phyloP scores from a whole-genome alignment of 1,139 yeast genomes.

The Petasospora rhodanensis region DNA sequence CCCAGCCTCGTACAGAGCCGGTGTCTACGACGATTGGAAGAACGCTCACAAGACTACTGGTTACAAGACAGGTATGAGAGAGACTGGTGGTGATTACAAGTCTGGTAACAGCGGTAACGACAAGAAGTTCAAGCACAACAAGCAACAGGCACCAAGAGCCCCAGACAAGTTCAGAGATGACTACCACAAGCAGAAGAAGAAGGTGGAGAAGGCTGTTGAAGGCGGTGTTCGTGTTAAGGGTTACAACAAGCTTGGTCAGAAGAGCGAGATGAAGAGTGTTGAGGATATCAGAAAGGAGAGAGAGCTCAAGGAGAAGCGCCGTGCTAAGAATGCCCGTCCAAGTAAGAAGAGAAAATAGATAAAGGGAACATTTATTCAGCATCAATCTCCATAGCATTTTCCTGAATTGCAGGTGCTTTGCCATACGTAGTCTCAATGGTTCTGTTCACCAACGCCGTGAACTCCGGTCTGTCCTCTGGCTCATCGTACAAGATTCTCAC shows the following conservation, averaged over 20 bases:
- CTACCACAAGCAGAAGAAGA: constrained; percentile 75
- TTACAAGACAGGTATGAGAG: constrained; percentile 52
- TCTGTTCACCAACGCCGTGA: constrained; percentile 12
- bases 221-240: constrained; percentile 77
- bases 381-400: no score
- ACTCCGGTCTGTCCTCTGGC: constrained; percentile 17
- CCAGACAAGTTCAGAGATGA: constrained; percentile 92
- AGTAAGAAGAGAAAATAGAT: constrained; percentile 36
- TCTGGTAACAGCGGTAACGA: constrained; percentile 17
- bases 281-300: constrained; percentile 81
- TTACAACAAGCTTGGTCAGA: constrained; percentile 41
- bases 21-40: constrained; percentile 90
- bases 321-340: constrained; percentile 90
- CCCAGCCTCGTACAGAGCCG: constrained; percentile 90
- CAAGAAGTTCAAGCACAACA: constrained; percentile 68
- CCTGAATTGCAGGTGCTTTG: constrained; percentile 1
- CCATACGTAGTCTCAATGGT: constrained; percentile 22
- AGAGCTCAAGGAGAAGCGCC: constrained; percentile 61
- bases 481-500: constrained; percentile 29
- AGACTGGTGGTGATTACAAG: constrained; percentile 30
- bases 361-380: no score
- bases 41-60: constrained; percentile 58
- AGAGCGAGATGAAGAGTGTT: constrained; percentile 60
- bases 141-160: constrained; percentile 73
- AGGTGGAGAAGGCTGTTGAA: constrained; percentile 76